Conservation (phyloP, 805 yeast species). For the Myxozyma geophila region DNA sequence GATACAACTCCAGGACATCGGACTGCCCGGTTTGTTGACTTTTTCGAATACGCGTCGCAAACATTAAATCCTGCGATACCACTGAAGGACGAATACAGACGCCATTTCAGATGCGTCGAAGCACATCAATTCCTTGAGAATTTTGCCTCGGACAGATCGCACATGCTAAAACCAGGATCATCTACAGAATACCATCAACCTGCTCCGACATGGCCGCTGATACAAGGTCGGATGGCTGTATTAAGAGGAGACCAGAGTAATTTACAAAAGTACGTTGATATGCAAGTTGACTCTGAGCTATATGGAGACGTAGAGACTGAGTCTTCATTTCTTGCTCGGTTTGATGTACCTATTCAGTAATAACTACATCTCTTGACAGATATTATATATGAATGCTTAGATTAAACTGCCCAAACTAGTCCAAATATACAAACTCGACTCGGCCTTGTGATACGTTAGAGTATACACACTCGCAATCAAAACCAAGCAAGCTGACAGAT, state of each 20-base stretch:
- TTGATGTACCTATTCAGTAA: background rate
- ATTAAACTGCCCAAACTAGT: background rate
- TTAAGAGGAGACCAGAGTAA: slow-evolving; percentile 11
- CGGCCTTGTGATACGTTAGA: too few species aligned
- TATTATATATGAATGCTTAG: background rate
- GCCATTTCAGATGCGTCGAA: slow-evolving; percentile 12
- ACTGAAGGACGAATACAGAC: background rate
- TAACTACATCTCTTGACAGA: background rate
- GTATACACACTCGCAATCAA: too few species aligned
- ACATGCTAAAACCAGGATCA: slow-evolving; percentile 17
- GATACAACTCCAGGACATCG: background rate
- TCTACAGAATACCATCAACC: slow-evolving; percentile 1
- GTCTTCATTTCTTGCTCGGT: background rate
- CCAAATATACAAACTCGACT: background rate
- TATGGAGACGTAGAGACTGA: slow-evolving; percentile 12
- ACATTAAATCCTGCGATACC: slow-evolving; percentile 9
- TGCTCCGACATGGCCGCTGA: slow-evolving; percentile 15
- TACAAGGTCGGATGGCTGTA: slow-evolving; percentile 6
- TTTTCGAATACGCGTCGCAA: slow-evolving; percentile 2
- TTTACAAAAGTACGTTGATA: slow-evolving; percentile 6
- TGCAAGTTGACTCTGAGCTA: background rate
- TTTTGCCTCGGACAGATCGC: slow-evolving; percentile 32
- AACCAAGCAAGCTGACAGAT: too few species aligned
- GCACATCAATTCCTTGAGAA: slow-evolving; percentile 2
- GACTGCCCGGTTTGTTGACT: background rate